Percentiles rank a stretch among this genome's conserved stretches.
phyloP scores from a whole-genome alignment of 305 asterid genomes.

The Fraxinus albicans region DNA sequence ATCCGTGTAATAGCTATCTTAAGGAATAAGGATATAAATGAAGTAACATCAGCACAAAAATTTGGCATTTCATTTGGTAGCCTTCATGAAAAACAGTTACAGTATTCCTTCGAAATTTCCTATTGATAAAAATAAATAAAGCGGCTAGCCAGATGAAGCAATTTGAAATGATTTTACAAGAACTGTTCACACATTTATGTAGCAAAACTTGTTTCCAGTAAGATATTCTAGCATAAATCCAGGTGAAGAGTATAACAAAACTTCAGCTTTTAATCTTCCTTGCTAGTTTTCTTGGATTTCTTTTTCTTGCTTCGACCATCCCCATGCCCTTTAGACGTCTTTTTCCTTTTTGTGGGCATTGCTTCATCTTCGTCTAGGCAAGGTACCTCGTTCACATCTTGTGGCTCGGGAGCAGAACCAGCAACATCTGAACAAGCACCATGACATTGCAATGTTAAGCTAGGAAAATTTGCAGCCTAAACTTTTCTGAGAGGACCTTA shows the following conservation, averaged over 20 bases:
- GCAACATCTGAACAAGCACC: conserved; percentile 25
- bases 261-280: conserved; percentile 25
- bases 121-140: not conserved
- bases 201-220: not conserved
- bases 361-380: conserved; percentile 30
- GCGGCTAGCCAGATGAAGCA: not conserved
- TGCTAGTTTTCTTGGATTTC: conserved; percentile 47
- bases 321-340: conserved; percentile 29
- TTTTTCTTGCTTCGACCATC: conserved; percentile 45
- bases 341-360: conserved; percentile 44
- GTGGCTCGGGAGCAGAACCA: conserved; percentile 32
- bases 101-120: not conserved
- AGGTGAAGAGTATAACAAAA: conserved; percentile 14
- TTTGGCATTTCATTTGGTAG: not conserved
- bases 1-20: not conserved
- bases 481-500: not conserved
- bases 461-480: not conserved
- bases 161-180: not conserved
- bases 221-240: not conserved
- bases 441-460: not conserved
- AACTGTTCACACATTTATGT: not conserved
- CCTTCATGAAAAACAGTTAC: not conserved
- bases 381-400: conserved; percentile 22
- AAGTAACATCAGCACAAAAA: not conserved
- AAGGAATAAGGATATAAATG: not conserved